These are phyloP conservation scores for Hypoxylon sp. DNA, from an alignment of 2,329 filamentous ascomycete genomes.

Conservation along the genomic window DNA sequence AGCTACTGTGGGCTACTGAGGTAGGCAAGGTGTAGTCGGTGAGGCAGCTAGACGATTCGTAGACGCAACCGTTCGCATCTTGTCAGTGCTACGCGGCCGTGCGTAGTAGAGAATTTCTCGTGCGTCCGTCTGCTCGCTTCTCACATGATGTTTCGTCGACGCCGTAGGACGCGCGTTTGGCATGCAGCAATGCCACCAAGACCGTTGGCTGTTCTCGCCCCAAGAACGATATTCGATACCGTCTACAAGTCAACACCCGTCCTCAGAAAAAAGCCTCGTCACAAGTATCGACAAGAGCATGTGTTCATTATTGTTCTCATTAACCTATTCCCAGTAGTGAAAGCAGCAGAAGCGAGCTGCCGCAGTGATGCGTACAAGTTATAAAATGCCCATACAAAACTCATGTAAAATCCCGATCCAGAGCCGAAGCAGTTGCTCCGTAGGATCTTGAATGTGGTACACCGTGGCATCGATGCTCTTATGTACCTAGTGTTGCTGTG, in stretches of 20 bases:
- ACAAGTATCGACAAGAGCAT: neutral
- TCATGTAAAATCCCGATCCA: slow-evolving; percentile 9
- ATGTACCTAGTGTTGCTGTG: slow-evolving; percentile 13
- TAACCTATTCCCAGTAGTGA: slow-evolving; percentile 13
- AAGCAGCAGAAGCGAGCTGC: slow-evolving; percentile 3
- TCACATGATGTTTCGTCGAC: slow-evolving; percentile 26
- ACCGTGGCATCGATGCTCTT: slow-evolving; percentile 9
- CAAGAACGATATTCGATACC: neutral
- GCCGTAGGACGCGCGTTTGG: slow-evolving; percentile 22
- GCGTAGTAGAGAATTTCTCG: slow-evolving; percentile 4
- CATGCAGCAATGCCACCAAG: slow-evolving; percentile 9
- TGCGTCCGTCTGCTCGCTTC: slow-evolving; percentile 19
- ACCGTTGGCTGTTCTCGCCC: slow-evolving; percentile 5
- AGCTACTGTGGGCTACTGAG: neutral
- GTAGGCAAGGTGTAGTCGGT: neutral
- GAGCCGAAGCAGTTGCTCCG: slow-evolving; percentile 11
- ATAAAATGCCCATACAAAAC: slow-evolving; percentile 4
- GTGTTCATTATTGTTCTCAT: slow-evolving; percentile 21
- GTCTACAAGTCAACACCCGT: neutral
- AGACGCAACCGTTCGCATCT: neutral
- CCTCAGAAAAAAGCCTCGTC: no score
- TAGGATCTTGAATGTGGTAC: slow-evolving; percentile 16
- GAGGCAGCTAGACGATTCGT: slow-evolving; percentile 1
- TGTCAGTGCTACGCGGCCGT: neutral
- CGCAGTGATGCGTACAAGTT: neutral